Percentiles rank a stretch among this genome's conserved stretches.
Evolutionary conservation across 441 rosid genomes (phyloP).

Genomic region (Adansonia grandidieri): DNA sequence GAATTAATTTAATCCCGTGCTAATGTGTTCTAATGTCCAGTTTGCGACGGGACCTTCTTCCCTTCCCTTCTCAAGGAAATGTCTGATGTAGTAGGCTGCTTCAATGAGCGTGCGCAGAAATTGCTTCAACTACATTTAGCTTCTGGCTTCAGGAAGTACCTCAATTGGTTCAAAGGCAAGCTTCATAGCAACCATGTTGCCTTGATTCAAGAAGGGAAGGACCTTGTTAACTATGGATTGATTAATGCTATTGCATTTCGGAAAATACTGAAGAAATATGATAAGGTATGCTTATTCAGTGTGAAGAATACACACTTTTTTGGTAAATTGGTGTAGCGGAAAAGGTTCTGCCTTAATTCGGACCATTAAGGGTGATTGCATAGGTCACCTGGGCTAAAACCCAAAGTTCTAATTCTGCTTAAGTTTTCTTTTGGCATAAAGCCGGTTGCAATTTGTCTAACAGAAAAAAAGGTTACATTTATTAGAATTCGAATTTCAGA

Average conservation of each 20-base stretch:
- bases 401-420: too few relatives aligned
- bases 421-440: too few relatives aligned
- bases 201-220: conserved; percentile 80
- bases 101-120: conserved; percentile 76
- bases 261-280: conserved; percentile 90
- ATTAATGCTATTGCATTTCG: conserved; percentile 82
- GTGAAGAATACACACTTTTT: neutral
- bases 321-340: neutral
- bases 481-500: too few relatives aligned
- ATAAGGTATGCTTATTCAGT: conserved; percentile 67
- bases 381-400: too few relatives aligned
- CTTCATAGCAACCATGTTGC: conserved; percentile 50
- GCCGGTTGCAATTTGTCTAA: too few relatives aligned
- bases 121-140: conserved; percentile 83
- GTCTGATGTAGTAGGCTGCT: conserved; percentile 82
- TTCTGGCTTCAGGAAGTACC: conserved; percentile 69
- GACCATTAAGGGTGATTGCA: too few relatives aligned
- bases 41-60: conserved; percentile 90
- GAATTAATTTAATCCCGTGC: too few relatives aligned
- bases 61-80: conserved; percentile 83
- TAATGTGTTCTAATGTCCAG: conserved; percentile 38
- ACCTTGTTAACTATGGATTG: conserved; percentile 79
- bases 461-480: too few relatives aligned
- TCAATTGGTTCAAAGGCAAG: conserved; percentile 71
- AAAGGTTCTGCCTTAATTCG: neutral